Conservation (phyloP, 768 basidiomycete species). For the Agrocybe chaxingu region DNA sequence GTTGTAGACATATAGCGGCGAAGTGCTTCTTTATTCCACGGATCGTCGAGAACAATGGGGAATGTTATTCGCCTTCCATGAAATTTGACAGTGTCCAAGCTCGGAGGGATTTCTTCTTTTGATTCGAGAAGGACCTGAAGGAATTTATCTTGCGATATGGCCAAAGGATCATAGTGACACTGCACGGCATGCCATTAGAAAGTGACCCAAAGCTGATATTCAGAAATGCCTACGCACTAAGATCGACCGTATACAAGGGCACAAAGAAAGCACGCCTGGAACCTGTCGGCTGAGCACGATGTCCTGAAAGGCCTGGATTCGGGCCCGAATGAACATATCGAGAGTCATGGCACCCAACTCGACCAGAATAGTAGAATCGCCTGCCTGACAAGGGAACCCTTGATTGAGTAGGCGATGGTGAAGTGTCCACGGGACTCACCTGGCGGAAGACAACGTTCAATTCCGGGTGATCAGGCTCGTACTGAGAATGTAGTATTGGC, state of each 20-base stretch:
- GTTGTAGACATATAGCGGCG: conserved; percentile 53
- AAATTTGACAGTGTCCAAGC: conserved; percentile 39
- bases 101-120: conserved; percentile 36
- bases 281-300: conserved; percentile 28
- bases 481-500: conserved; percentile 2
- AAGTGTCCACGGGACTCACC: conserved; percentile 25
- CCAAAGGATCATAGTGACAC: conserved; percentile 47
- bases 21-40: conserved; percentile 53
- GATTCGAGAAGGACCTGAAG: conserved; percentile 37
- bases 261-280: conserved; percentile 37
- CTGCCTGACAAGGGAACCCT: conserved; percentile 38
- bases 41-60: conserved; percentile 62
- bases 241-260: conserved; percentile 54
- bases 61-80: conserved; percentile 53
- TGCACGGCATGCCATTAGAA: conserved; percentile 15
- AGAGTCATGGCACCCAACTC: conserved; percentile 58
- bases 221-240: conserved; percentile 35
- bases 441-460: conserved; percentile 49
- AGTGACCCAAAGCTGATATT: not conserved
- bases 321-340: conserved; percentile 50
- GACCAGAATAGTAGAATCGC: conserved; percentile 60
- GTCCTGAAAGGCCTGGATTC: conserved; percentile 54
- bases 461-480: conserved; percentile 4
- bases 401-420: not conserved
- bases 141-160: conserved; percentile 39